Percentiles rank a stretch among this genome's conserved stretches.
These are phyloP conservation scores for Fonsecaea pugnacius DNA, from an alignment of 2,329 filamentous ascomycete species.

Conservation along the genomic window DNA sequence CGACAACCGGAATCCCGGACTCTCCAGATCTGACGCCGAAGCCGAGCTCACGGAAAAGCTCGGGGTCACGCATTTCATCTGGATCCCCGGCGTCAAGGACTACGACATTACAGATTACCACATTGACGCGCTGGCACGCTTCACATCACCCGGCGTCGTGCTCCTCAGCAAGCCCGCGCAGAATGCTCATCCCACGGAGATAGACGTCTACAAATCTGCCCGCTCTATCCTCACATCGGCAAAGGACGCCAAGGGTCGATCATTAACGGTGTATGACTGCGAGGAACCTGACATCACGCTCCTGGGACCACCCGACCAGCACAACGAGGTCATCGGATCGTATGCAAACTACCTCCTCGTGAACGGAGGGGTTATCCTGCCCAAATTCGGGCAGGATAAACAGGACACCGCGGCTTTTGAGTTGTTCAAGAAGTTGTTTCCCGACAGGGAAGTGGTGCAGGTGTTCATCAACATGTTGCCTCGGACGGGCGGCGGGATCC, in stretches of 20 bases:
- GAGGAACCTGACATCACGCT: constrained; percentile 38
- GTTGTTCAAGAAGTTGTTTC: constrained; percentile 37
- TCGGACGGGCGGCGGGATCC: constrained; percentile 41
- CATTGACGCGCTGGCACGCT: constrained; percentile 41
- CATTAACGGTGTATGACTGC: constrained; percentile 37
- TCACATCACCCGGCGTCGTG: constrained; percentile 40
- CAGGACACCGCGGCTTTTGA: constrained; percentile 38
- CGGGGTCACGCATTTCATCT: constrained; percentile 42
- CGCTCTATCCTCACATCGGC: constrained; percentile 32
- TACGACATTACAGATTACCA: constrained; percentile 45
- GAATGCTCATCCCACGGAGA: constrained; percentile 32
- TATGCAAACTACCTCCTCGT: constrained; percentile 43
- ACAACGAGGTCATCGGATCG: constrained; percentile 33
- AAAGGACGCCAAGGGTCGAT: constrained; percentile 38
- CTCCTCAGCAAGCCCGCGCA: constrained; percentile 38
- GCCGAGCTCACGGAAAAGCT: constrained; percentile 38
- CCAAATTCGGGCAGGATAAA: constrained; percentile 39
- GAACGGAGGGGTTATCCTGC: constrained; percentile 41
- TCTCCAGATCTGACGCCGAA: constrained; percentile 38
- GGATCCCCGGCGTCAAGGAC: constrained; percentile 41
- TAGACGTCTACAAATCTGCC: constrained; percentile 40
- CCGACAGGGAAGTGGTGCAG: constrained; percentile 38
- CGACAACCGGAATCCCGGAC: constrained; percentile 40
- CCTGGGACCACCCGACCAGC: constrained; percentile 14
- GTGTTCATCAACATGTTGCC: constrained; percentile 40